These are phyloP conservation scores for Xylariales sp. DNA, from an alignment of 2,329 filamentous ascomycete species.

Conservation along the genomic window DNA sequence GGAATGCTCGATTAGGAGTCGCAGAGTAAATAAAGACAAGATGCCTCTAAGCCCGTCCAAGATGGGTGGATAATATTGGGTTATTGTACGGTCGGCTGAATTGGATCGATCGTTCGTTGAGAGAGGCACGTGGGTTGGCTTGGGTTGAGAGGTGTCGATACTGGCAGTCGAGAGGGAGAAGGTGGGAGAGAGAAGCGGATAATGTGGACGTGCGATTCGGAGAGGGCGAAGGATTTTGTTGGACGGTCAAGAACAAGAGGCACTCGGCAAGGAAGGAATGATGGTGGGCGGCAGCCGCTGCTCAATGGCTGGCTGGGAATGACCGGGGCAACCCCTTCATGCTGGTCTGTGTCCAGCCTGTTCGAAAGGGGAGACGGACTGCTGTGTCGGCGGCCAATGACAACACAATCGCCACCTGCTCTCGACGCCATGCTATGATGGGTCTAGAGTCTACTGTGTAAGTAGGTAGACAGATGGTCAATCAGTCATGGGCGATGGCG, in stretches of 20 bases:
- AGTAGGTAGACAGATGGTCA: too few relatives aligned
- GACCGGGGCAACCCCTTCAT: neutral
- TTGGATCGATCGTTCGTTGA: neutral
- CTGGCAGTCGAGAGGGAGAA: conserved; percentile 3
- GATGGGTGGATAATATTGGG: neutral
- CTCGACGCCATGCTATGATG: conserved; percentile 1
- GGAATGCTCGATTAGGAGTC: conserved; percentile 3
- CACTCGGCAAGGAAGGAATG: conserved; percentile 9
- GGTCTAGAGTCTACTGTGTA: conserved; percentile 2
- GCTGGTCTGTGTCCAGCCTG: conserved; percentile 3
- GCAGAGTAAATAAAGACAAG: neutral
- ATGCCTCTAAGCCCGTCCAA: neutral
- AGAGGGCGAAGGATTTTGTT: conserved; percentile 13
- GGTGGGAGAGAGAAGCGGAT: neutral
- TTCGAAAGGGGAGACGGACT: conserved; percentile 7
- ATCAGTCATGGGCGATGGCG: too few relatives aligned
- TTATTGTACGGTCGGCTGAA: neutral
- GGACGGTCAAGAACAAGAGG: conserved; percentile 4
- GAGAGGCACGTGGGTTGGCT: neutral
- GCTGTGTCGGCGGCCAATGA: conserved; percentile 4
- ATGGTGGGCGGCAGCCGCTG: conserved; percentile 8
- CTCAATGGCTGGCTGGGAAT: conserved; percentile 2
- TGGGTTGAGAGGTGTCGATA: neutral
- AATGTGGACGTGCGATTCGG: conserved; percentile 5
- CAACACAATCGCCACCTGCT: conserved; percentile 3